These are phyloP conservation scores for Alternaria ethzedia DNA, from an alignment of 2,329 filamentous ascomycete genomes.

Conservation along the genomic window DNA sequence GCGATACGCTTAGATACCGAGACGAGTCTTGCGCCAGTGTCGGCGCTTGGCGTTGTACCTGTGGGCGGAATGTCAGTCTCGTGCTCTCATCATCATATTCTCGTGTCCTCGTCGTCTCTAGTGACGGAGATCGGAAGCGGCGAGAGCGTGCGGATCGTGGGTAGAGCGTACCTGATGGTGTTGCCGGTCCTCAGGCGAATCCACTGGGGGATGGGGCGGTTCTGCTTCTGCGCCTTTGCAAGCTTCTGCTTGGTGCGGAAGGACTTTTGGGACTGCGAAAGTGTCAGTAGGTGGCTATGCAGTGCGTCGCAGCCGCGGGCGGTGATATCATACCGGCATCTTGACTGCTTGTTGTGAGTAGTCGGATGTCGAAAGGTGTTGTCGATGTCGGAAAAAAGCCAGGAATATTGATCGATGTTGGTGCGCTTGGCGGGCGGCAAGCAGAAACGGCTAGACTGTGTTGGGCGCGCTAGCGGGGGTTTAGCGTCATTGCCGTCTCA, in stretches of 20 bases:
- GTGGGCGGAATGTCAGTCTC: conserved; percentile 31
- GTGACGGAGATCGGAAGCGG: conserved; percentile 2
- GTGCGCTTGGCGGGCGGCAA: conserved; percentile 11
- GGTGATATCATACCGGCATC: conserved; percentile 47
- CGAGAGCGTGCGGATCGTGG: neutral
- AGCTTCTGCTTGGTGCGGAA: conserved; percentile 99
- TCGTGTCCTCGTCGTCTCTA: neutral
- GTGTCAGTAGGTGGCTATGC: conserved; percentile 16
- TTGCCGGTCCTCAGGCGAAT: conserved; percentile 98
- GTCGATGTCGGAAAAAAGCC: conserved; percentile 29
- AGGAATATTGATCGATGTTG: conserved; percentile 11
- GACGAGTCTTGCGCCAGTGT: conserved; percentile 99
- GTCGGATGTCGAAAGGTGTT: conserved; percentile 43
- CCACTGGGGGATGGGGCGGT: conserved; percentile 99
- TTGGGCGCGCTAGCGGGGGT: neutral
- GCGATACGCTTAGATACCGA: conserved; percentile 86
- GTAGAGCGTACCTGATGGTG: conserved; percentile 89
- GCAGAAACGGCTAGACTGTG: neutral
- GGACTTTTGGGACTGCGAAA: conserved; percentile 91
- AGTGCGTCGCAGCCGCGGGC: neutral
- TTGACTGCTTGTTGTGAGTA: conserved; percentile 42
- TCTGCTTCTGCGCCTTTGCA: conserved; percentile 99
- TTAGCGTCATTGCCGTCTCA: neutral
- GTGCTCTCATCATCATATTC: neutral
- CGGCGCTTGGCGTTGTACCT: conserved; percentile 99